Base-by-base conservation (phyloP, 495 filamentous ascomycete species). In the Sabuloglossum arenarium region DNA sequence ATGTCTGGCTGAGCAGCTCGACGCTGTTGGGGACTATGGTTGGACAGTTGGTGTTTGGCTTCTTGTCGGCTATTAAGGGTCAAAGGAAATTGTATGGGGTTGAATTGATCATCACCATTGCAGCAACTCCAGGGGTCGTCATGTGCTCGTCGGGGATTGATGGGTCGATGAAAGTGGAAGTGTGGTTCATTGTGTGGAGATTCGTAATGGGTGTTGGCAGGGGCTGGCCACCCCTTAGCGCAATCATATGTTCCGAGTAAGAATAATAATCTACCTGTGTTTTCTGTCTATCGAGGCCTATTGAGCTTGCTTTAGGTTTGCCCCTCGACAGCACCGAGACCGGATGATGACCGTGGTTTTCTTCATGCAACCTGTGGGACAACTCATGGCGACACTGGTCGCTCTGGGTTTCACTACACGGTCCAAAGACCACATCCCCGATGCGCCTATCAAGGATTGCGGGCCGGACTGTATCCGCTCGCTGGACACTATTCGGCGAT, bases 281-380 rank as follows among this genome's bases (percentile, higher is more conserved):
- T n/a, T n/a, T n/a, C n/a, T n/a, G n/a, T n/a, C n/a, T n/a, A n/a
- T n/a, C n/a, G n/a, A n/a, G n/a, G n/a, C 30, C 30, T 11, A 5
- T 32, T 32, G 66, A 5, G 5, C 30, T 32, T 11, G 5, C 6
- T 5, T 31, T 28, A 75, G 72, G 60, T 82, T 76, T 61, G 78
- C 79, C 2, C 76, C 79, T 0, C 77, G 73, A 0, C 72, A 73
- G 50, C 59, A 73, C 28, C 66, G 81, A 23, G 79, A 71, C 29
- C 72, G 73, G 6, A 84, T 85, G 80, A 69, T 85, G 64, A 77
- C 77, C 6, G 73, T 73, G 1, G 77, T 85, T 14, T 82, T 83
- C 64, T 70, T 80, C 52, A 79, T 78, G 74, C 81, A 85, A 51
- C 75, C 80, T 0, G 60, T 83, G 10, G 81, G 80, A 1, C 79